Evolutionary conservation across 768 basidiomycete species (phyloP).

Genomic region (Termitomyces sp.): DNA sequence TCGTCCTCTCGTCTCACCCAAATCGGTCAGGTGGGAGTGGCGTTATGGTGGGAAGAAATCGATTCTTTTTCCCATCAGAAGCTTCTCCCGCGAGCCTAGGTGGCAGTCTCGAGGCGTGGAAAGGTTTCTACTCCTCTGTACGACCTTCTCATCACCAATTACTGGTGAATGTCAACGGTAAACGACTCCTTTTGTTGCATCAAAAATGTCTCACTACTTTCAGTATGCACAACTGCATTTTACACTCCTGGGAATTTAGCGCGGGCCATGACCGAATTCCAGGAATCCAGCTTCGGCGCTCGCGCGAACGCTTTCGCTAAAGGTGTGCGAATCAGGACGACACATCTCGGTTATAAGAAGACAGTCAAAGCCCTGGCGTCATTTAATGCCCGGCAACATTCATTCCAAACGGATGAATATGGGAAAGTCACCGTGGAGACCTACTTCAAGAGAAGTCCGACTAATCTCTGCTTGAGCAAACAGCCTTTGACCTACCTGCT

Average conservation of each 20-base stretch:
- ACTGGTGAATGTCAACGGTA: slow-evolving; percentile 63
- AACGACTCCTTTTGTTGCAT: slow-evolving; percentile 30
- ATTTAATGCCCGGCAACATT: slow-evolving; percentile 40
- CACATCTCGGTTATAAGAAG: slow-evolving; percentile 72
- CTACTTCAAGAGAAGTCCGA: slow-evolving; percentile 66
- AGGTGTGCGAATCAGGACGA: slow-evolving; percentile 60
- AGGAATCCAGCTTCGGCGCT: slow-evolving; percentile 51
- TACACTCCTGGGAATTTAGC: slow-evolving; percentile 63
- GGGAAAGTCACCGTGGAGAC: slow-evolving; percentile 53
- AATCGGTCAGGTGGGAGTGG: slow-evolving; percentile 50
- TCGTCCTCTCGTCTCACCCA: slow-evolving; percentile 55
- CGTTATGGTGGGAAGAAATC: slow-evolving; percentile 59
- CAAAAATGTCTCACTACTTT: slow-evolving; percentile 6
- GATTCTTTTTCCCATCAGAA: slow-evolving; percentile 54
- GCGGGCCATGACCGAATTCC: slow-evolving; percentile 52
- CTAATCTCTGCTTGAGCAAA: slow-evolving; percentile 26
- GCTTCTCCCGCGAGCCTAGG: slow-evolving; percentile 47
- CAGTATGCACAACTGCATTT: slow-evolving; percentile 57
- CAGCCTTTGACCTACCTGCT: slow-evolving; percentile 1
- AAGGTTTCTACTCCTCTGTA: slow-evolving; percentile 58
- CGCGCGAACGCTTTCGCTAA: slow-evolving; percentile 57
- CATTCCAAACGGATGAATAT: slow-evolving; percentile 55
- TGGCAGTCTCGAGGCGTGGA: slow-evolving; percentile 50
- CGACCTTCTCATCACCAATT: slow-evolving; percentile 51
- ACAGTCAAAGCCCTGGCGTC: slow-evolving; percentile 54